Evolutionary conservation across 371 early-diverging fungal genomes (phyloP).

Genomic region (Nematocida parisii): DNA sequence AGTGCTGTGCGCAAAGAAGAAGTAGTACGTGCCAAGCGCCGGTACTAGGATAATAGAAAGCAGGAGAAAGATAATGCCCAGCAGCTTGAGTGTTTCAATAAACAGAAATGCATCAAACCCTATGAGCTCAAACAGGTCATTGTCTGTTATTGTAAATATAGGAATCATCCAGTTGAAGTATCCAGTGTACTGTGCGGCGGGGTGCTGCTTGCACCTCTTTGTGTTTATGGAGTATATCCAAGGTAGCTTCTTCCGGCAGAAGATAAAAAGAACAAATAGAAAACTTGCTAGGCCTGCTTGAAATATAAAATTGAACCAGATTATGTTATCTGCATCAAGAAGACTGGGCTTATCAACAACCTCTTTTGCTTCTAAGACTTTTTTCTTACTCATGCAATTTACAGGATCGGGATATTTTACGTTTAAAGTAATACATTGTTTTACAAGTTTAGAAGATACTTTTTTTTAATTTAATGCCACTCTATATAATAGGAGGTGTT

Average conservation of each 20-base stretch:
- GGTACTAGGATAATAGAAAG: slow-evolving; percentile 61
- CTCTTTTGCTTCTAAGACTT: neutral
- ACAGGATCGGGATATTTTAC: neutral
- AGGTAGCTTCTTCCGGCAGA: slow-evolving; percentile 62
- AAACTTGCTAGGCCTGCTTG: slow-evolving; percentile 51
- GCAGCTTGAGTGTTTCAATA: slow-evolving; percentile 68
- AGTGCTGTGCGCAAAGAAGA: slow-evolving; percentile 18
- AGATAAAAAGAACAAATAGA: slow-evolving; percentile 59
- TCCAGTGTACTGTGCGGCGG: slow-evolving; percentile 64
- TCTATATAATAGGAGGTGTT: too few relatives aligned
- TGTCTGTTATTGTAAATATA: slow-evolving; percentile 63
- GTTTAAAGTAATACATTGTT: neutral
- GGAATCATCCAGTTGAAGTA: slow-evolving; percentile 68
- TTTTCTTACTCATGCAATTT: neutral
- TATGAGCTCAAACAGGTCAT: slow-evolving; percentile 62
- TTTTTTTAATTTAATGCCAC: too few relatives aligned
- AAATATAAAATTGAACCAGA: slow-evolving; percentile 59
- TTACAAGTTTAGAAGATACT: neutral
- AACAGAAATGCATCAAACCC: slow-evolving; percentile 71
- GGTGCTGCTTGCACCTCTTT: slow-evolving; percentile 64
- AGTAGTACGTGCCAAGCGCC: slow-evolving; percentile 60
- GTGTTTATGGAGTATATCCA: slow-evolving; percentile 69
- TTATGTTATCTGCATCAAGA: slow-evolving; percentile 60
- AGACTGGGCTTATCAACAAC: slow-evolving; percentile 40
- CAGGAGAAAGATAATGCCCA: slow-evolving; percentile 63